Base-by-base conservation (phyloP, 495 filamentous ascomycete species). In the Neurospora sp. region DNA sequence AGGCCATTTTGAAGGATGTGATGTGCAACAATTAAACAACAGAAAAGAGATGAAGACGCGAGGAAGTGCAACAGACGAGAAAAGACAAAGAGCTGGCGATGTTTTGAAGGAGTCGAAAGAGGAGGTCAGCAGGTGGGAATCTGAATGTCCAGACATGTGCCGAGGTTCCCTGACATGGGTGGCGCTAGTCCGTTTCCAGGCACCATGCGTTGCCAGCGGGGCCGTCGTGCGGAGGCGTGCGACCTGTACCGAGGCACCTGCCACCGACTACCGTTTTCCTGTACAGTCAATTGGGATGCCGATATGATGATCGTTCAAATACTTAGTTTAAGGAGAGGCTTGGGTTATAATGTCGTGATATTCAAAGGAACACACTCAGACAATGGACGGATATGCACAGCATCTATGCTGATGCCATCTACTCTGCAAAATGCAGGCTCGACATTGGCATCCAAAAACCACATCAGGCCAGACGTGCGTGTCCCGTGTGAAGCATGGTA, bases 1-100 rank as follows among this genome's bases (percentile, higher is more conserved):
- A 93, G 72, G 92, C 91, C 92, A 94, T 94, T 76, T 74, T 89
- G 85, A 77, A 73, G 75, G 73, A 46, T 72, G 14, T 44, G 68
- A 46, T 18, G 14, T 65, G 14, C 20, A 68, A 71, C 40, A 53
- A 75, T 61, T 35, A 73, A 44, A 40, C 27, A 71, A 71, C n/a
- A 74, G 75, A 74, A 53, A 59, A 70, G n/a, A 59, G 71, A 74
- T 72, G 42, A 71, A 65, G 37, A 72, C 38, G 72, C 75, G 44
- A 27, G 39, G 18, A 71, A 69, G 68, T 48, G 68, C 39, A 39
- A 68, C 35, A 53, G 12, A 71, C 40, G 22, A 27, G 12, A 31
- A 6, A 18, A 59, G 48, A 65, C 53, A 65, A 35, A 65, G 53
- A 12, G 22, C 22, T 35, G 53, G 6, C 35, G 53, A 37, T 65